Percentiles rank a stretch among this genome's conserved stretches.
Evolutionary conservation across 306 rosid species (phyloP).

Genomic region (Ormosia emarginata): DNA sequence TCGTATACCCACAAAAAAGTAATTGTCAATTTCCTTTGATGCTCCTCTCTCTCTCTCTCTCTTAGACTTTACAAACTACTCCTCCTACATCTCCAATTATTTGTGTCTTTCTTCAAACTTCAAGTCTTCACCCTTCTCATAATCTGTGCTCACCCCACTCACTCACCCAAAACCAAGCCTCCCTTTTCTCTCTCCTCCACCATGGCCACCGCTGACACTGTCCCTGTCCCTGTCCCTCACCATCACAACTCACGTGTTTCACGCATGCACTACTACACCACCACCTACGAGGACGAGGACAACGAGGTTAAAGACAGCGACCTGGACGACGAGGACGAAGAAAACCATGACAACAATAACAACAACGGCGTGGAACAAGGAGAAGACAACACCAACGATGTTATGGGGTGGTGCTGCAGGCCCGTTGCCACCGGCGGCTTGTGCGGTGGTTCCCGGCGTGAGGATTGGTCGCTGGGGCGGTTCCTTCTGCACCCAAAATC

Average conservation of each 20-base stretch:
- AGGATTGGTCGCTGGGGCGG: conserved; percentile 25
- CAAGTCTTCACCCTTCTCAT: neutral
- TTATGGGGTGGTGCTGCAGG: neutral
- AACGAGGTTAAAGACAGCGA: neutral
- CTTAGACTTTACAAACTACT: no score
- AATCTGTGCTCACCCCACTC: neutral
- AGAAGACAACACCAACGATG: neutral
- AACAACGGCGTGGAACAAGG: neutral
- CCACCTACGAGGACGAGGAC: neutral
- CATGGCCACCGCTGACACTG: conserved; percentile 40
- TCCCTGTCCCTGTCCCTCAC: neutral
- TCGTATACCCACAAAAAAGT: no score
- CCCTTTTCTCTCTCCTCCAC: conserved; percentile 17
- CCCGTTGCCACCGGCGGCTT: neutral
- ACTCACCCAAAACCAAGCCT: no score
- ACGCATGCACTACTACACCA: conserved; percentile 25
- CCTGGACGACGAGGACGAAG: neutral
- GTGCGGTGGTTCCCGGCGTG: neutral
- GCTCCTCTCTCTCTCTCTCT: no score
- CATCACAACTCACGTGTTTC: conserved; percentile 37
- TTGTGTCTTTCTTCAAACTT: no score
- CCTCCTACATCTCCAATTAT: no score
- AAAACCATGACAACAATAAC: neutral
- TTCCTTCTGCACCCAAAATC: conserved; percentile 42
- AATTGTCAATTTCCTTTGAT: no score